A percentile compares a stretch with the other conserved stretches of the same genome.
Conservation (phyloP, 2,329 filamentous ascomycete species). For the Chalaropsis thielavioides region DNA sequence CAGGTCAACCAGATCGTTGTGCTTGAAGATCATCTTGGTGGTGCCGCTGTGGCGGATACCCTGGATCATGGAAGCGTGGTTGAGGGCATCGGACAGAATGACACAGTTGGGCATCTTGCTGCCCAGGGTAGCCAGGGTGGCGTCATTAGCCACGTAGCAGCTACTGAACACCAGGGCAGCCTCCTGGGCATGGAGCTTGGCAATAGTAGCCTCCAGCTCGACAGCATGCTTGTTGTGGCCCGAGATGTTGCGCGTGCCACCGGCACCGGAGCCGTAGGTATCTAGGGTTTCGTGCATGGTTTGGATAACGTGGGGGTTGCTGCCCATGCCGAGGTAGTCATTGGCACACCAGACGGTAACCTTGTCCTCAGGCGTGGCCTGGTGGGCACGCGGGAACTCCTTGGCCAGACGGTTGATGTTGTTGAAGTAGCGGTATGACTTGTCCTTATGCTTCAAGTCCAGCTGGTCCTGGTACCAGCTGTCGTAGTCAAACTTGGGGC, state of each 20-base stretch:
- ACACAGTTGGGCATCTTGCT: constrained; percentile 95
- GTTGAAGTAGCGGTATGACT: constrained; percentile 99
- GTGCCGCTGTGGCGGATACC: constrained; percentile 95
- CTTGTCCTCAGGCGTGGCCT: constrained; percentile 63
- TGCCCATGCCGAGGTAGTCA: constrained; percentile 95
- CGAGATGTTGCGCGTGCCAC: constrained; percentile 93
- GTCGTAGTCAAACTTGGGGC: constrained; percentile 73
- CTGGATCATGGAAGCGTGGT: constrained; percentile 99
- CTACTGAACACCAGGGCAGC: constrained; percentile 88
- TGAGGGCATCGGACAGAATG: constrained; percentile 91
- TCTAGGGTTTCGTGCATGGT: constrained; percentile 92
- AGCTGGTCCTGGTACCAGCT: constrained; percentile 75
- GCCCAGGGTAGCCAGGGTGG: constrained; percentile 88
- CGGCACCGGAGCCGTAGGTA: constrained; percentile 85
- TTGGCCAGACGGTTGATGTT: constrained; percentile 98
- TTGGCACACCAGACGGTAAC: constrained; percentile 99
- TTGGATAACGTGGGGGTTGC: constrained; percentile 72
- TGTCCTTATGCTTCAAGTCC: constrained; percentile 99
- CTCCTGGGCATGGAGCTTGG: constrained; percentile 83
- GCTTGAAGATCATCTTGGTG: constrained; percentile 96
- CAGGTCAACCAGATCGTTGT: constrained; percentile 88
- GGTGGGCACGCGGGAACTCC: constrained; percentile 91
- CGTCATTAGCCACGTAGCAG: constrained; percentile 97
- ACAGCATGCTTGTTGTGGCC: constrained; percentile 95
- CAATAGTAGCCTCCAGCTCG: constrained; percentile 63